phyloP scores from a whole-genome alignment of 441 rosid species.

The Erodium texanum region DNA sequence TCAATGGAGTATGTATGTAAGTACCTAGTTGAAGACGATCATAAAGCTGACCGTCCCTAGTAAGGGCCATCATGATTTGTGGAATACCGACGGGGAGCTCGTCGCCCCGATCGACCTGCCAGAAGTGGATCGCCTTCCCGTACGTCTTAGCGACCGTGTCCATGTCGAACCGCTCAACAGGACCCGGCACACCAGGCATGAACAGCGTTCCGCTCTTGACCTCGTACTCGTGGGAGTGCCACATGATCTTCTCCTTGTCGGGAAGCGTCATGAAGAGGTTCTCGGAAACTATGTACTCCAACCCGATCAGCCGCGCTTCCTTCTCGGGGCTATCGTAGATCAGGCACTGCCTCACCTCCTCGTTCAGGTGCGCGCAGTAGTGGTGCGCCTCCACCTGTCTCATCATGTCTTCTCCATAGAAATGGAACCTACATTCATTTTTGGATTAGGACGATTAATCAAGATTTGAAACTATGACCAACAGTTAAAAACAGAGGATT shows the following conservation, averaged over 20 bases:
- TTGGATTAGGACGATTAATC: no score
- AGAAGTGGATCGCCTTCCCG: constrained; percentile 60
- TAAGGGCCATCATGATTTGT: constrained; percentile 58
- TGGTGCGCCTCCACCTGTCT: constrained; percentile 74
- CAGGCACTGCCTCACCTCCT: constrained; percentile 73
- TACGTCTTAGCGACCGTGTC: constrained; percentile 56
- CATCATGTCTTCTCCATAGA: constrained; percentile 59
- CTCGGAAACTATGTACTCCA: constrained; percentile 66
- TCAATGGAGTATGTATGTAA: no score
- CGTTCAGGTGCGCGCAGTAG: constrained; percentile 64
- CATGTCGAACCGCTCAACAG: constrained; percentile 45
- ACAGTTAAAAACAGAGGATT: no score
- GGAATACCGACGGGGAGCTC: constrained; percentile 60
- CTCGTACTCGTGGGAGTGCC: constrained; percentile 73
- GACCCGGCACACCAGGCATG: constrained; percentile 59
- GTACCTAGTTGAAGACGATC: constrained; percentile 23
- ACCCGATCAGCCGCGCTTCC: constrained; percentile 53
- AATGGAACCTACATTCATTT: constrained; percentile 46
- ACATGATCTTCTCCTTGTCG: constrained; percentile 59
- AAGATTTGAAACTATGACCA: no score
- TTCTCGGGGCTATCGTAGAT: constrained; percentile 45
- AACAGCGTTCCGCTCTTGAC: constrained; percentile 65
- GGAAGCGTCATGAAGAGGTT: constrained; percentile 47
- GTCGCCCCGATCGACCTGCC: constrained; percentile 75
- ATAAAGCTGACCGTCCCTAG: constrained; percentile 54